phyloP scores from a whole-genome alignment of 1,139 yeast species.

The Hyphopichia khmerensis region DNA sequence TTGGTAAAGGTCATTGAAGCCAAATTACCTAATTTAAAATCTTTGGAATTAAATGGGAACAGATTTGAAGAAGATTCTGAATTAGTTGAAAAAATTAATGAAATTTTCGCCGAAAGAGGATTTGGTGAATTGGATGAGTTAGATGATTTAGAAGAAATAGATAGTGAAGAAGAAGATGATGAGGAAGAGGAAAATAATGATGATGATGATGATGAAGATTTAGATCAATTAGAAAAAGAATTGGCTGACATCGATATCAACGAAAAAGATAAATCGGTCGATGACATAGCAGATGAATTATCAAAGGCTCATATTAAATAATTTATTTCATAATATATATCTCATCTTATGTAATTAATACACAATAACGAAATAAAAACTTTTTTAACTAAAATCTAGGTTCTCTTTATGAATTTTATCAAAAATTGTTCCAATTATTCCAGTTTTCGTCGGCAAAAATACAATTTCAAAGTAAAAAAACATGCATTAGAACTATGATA shows the following conservation, averaged over 20 bases:
- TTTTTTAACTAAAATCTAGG: too few species aligned
- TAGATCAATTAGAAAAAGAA: constrained; percentile 55
- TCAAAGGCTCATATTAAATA: constrained; percentile 49
- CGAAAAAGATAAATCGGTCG: constrained; percentile 46
- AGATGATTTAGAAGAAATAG: constrained; percentile 90
- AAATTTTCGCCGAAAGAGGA: constrained; percentile 70
- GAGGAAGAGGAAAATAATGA: constrained; percentile 67
- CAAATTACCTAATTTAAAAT: constrained; percentile 60
- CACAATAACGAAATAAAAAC: too few species aligned
- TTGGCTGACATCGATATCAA: constrained; percentile 34
- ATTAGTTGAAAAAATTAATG: constrained; percentile 32
- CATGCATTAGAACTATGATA: too few species aligned
- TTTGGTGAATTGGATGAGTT: constrained; percentile 83
- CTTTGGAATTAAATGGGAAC: constrained; percentile 88
- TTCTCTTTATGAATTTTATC: too few species aligned
- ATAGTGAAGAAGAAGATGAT: constrained; percentile 81
- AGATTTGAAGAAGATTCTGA: constrained; percentile 57
- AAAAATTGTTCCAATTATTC: too few species aligned
- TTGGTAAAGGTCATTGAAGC: constrained; percentile 52
- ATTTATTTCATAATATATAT: too few species aligned
- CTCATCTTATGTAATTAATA: too few species aligned
- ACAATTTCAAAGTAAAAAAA: too few species aligned
- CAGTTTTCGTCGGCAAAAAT: too few species aligned
- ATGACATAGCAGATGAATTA: constrained; percentile 59
- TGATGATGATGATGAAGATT: constrained; percentile 47